A percentile compares a stretch with the other conserved stretches of the same genome.
phyloP scores from a whole-genome alignment of 805 yeast genomes.

The Isabelozyma gotoi region DNA sequence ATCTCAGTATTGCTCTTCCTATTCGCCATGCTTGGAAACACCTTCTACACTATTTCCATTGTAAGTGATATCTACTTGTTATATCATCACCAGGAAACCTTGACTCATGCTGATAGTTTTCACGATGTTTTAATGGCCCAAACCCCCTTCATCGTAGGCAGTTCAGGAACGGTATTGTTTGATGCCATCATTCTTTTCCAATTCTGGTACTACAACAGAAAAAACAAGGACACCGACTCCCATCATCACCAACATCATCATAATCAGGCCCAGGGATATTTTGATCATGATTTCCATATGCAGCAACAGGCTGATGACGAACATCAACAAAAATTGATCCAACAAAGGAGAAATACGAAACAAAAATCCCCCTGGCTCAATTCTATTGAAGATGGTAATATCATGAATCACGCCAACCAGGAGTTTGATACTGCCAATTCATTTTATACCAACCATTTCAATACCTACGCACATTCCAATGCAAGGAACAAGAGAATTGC shows the following conservation, averaged over 20 bases:
- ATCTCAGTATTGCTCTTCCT: conserved; percentile 33
- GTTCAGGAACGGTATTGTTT: conserved; percentile 80
- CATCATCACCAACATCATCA: conserved; percentile 3
- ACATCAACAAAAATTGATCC: conserved; percentile 3
- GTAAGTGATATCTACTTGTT: conserved; percentile 28
- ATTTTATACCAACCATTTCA: conserved; percentile 1
- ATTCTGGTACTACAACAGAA: conserved; percentile 19
- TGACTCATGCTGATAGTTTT: conserved; percentile 21
- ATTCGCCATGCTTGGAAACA: conserved; percentile 36
- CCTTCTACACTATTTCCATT: conserved; percentile 33
- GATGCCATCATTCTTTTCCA: conserved; percentile 35
- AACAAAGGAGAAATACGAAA: background rate
- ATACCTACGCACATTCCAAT: background rate
- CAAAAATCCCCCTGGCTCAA: background rate
- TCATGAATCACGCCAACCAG: background rate
- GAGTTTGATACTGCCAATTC: background rate
- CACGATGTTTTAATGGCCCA: conserved; percentile 60
- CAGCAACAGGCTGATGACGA: conserved; percentile 2
- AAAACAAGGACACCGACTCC: too few relatives aligned
- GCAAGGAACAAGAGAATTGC: background rate
- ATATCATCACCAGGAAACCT: conserved; percentile 10
- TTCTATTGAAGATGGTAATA: background rate
- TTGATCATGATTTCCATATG: background rate
- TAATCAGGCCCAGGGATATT: background rate
- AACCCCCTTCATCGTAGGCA: conserved; percentile 79